Evolutionary conservation across 495 filamentous ascomycete genomes (phyloP).

Genomic region (Aspergillus sclerotioniger): DNA sequence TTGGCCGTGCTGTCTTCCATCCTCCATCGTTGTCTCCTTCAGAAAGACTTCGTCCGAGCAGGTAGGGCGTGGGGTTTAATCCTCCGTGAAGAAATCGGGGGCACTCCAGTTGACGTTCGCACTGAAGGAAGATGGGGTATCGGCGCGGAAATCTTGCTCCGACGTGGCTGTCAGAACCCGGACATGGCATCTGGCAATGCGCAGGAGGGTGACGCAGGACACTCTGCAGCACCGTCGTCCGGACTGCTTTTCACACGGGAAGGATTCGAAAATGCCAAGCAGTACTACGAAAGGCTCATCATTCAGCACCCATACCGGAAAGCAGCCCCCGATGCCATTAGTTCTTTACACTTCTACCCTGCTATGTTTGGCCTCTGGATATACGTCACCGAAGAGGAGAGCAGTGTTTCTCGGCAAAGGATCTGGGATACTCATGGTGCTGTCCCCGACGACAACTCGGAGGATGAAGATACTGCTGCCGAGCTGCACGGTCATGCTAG

Average conservation of each 20-base stretch:
- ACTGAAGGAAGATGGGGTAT: conserved; percentile 62
- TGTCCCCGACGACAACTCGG: conserved; percentile 26
- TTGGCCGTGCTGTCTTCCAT: conserved; percentile 57
- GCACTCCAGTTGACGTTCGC: conserved; percentile 54
- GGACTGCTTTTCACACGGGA: conserved; percentile 42
- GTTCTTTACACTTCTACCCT: conserved; percentile 59
- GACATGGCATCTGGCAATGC: conserved; percentile 8
- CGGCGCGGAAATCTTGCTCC: conserved; percentile 65
- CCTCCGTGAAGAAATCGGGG: conserved; percentile 52
- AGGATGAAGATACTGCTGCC: conserved; percentile 30
- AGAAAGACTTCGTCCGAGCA: conserved; percentile 61
- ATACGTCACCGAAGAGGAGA: conserved; percentile 54
- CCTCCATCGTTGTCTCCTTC: conserved; percentile 59
- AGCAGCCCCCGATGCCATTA: conserved; percentile 39
- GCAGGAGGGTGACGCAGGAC: neutral
- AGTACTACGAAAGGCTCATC: conserved; percentile 67
- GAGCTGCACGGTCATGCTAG: conserved; percentile 14
- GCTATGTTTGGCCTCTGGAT: conserved; percentile 69
- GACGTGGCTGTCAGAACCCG: conserved; percentile 32
- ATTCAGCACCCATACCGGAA: conserved; percentile 62
- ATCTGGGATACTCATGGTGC: conserved; percentile 21
- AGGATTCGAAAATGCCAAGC: conserved; percentile 55
- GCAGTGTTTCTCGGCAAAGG: conserved; percentile 32
- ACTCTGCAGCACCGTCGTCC: neutral
- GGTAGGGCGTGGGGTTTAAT: conserved; percentile 64